Base-by-base conservation (phyloP, 768 basidiomycete species). In the Chlorophyllum brunneum region DNA sequence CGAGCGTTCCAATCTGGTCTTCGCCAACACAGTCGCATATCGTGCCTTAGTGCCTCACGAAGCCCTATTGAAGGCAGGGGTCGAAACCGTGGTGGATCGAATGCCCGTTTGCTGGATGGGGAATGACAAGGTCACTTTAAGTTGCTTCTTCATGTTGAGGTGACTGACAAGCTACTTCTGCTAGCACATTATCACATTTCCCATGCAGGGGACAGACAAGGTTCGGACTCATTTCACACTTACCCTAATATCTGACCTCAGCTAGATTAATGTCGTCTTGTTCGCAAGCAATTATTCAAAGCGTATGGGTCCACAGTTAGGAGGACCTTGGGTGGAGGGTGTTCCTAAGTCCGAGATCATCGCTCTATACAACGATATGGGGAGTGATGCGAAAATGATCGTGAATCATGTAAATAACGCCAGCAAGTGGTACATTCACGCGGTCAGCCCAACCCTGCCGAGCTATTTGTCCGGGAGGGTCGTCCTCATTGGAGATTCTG, bases 401-500 rank as follows among this genome's bases (percentile, higher is more conserved):
- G 59, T 82, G 0, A 59, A 69, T 13, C 70, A 76, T 54, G 64
- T 79, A 42, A 66, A 70, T 44, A 66, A 67, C 13, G 71, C 76
- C 2, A 78, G 68, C 45, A 78, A 74, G 63, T 83, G 81, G 81
- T 69, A 63, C 26, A 73, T 83, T 36, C 80, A 82, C 46, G 65
- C 70, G 5, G 50, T 81, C 18, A 58, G 72, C 43, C 80, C 77
- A 1, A 74, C 73, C 4, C 65, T 83, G 16, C 46, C 66, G 15
- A 71, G 60, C 11, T 83, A 69, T 56, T 67, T 76, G 24, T 70
- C 65, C 20, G 74, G 72, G 1, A 68, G 67, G n/a, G 65, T 80
- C 7, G 80, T 73, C 3, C 67, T 83, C 18, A 66, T 80, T 23
- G 81, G 80, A 4, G 81, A 83, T 60, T 75, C 81, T 15, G 76